phyloP scores from a whole-genome alignment of 1,284 basidiomycete species.

The Puccinia polysora region DNA sequence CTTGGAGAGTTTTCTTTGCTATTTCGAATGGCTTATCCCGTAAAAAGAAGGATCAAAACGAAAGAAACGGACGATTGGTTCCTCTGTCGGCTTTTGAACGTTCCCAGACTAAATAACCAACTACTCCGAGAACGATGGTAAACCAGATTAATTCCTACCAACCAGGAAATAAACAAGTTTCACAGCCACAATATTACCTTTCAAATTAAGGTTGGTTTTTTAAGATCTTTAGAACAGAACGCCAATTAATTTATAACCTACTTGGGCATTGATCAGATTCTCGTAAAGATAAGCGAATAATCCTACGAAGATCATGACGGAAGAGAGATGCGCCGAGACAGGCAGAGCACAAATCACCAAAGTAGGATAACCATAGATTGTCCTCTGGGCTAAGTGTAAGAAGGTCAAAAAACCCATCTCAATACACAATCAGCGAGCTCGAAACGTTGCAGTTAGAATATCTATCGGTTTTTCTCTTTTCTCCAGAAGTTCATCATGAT shows the following conservation, averaged over 20 bases:
- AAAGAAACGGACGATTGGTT: constrained; percentile 54
- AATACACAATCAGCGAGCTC: too few relatives aligned
- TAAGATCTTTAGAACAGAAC: constrained; percentile 67
- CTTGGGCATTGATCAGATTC: constrained; percentile 55
- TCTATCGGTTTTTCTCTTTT: background rate
- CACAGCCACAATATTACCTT: too few relatives aligned
- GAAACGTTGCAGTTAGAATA: background rate
- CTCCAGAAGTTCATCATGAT: background rate
- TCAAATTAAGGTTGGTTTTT: constrained; percentile 57
- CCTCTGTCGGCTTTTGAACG: constrained; percentile 64
- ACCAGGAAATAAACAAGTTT: too few relatives aligned
- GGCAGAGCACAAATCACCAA: constrained; percentile 69
- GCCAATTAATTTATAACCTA: constrained; percentile 4
- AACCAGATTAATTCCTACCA: constrained; percentile 36
- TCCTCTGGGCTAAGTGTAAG: constrained; percentile 64
- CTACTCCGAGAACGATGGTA: constrained; percentile 49
- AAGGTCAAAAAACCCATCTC: constrained; percentile 45
- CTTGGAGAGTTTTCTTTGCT: too few relatives aligned
- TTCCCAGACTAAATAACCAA: constrained; percentile 12
- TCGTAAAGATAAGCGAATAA: constrained; percentile 71
- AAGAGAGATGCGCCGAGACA: constrained; percentile 76
- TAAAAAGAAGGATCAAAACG: too few relatives aligned
- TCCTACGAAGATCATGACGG: constrained; percentile 74
- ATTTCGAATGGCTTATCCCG: too few relatives aligned
- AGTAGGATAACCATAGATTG: constrained; percentile 67